phyloP scores from a whole-genome alignment of 306 rosid genomes.

The apple (Malus domestica) region ASM211411v1 NC_041805.1:4237001-4237500 shows the following conservation, averaged over 20 bases:
- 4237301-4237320: not conserved
- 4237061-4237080: conserved; percentile 66
- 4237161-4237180: conserved; percentile 37
- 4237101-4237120: conserved; percentile 51
- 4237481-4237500: not conserved
- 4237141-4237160: conserved; percentile 72
- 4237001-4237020: conserved; percentile 60
- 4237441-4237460: not conserved
- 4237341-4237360: not conserved
- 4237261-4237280: not conserved
- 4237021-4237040: conserved; percentile 62
- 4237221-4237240: not conserved
- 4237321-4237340: not conserved
- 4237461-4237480: not conserved
- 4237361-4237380: not conserved
- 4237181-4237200: not conserved
- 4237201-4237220: not conserved
- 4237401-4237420: not conserved
- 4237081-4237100: conserved; percentile 33
- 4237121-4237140: conserved; percentile 79
- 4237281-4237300: not conserved
- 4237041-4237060: conserved; percentile 61
- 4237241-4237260: not conserved
- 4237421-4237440: not conserved
- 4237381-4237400: not conserved